These are phyloP conservation scores for Knoxia roxburghii DNA, from an alignment of 257 asterid species.

Conservation along the genomic window DNA sequence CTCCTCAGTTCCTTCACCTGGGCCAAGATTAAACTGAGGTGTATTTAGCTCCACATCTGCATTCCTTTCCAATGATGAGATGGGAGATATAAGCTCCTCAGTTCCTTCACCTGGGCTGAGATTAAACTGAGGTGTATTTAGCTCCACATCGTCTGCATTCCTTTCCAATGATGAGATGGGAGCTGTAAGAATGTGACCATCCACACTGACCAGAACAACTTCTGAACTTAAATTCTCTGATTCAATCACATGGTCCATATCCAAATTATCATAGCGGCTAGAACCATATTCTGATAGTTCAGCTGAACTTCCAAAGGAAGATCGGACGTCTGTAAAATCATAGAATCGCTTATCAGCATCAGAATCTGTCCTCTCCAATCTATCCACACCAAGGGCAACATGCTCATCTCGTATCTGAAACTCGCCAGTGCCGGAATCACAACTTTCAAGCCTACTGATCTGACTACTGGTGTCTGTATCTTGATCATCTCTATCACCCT, in stretches of 20 bases:
- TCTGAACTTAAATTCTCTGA: constrained; percentile 59
- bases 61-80: too few species aligned
- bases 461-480: constrained; percentile 25
- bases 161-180: constrained; percentile 69
- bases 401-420: constrained; percentile 61
- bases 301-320: constrained; percentile 56
- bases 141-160: constrained; percentile 47
- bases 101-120: constrained; percentile 70
- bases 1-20: too few species aligned
- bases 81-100: too few species aligned
- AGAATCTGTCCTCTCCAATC: constrained; percentile 70
- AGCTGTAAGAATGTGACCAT: constrained; percentile 83
- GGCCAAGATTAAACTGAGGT: too few species aligned
- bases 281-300: constrained; percentile 69
- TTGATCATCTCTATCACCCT: constrained; percentile 21
- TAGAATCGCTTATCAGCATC: constrained; percentile 62
- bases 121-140: constrained; percentile 63
- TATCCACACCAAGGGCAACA: constrained; percentile 53
- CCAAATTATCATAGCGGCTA: constrained; percentile 51
- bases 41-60: too few species aligned
- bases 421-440: constrained; percentile 31
- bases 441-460: constrained; percentile 33
- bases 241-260: constrained; percentile 52
- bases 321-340: constrained; percentile 71
- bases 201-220: constrained; percentile 88